Evolutionary conservation across 1,284 basidiomycete species (phyloP).

Genomic region (Omphalotus olearius): DNA sequence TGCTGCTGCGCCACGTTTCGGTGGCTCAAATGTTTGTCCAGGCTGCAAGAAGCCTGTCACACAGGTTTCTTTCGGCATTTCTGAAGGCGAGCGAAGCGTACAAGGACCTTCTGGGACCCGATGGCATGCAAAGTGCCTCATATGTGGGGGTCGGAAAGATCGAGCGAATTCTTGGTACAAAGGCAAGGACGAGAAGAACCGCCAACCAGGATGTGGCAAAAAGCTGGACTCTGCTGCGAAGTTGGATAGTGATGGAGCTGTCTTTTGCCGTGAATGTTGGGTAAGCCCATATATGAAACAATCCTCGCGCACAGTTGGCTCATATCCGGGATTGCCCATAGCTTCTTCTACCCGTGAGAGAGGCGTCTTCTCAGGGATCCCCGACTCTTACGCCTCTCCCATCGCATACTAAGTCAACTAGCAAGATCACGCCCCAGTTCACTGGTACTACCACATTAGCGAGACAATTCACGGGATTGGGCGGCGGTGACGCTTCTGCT

Average conservation of each 20-base stretch:
- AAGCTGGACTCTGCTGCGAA: conserved; percentile 80
- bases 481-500: conserved; percentile 20
- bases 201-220: conserved; percentile 74
- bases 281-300: conserved; percentile 37
- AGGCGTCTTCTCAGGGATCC: conserved; percentile 44
- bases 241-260: conserved; percentile 58
- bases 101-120: conserved; percentile 73
- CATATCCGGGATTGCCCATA: conserved; percentile 24
- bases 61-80: conserved; percentile 23
- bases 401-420: conserved; percentile 39
- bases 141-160: conserved; percentile 69
- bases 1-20: conserved; percentile 57
- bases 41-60: conserved; percentile 63
- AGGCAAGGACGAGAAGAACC: conserved; percentile 43
- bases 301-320: conserved; percentile 7
- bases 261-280: conserved; percentile 81
- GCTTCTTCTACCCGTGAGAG: conserved; percentile 52
- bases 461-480: conserved; percentile 67
- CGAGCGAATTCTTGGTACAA: conserved; percentile 35
- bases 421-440: conserved; percentile 45
- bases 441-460: conserved; percentile 72
- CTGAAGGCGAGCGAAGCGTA: conserved; percentile 77
- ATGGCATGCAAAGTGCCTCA: conserved; percentile 73
- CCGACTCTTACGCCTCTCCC: conserved; percentile 42
- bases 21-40: conserved; percentile 59